Percentiles rank a stretch among this genome's conserved stretches.
These are phyloP conservation scores for Globisporangium nodosum DNA, from an alignment of 352 stramenopile genomes.

Conservation along the genomic window DNA sequence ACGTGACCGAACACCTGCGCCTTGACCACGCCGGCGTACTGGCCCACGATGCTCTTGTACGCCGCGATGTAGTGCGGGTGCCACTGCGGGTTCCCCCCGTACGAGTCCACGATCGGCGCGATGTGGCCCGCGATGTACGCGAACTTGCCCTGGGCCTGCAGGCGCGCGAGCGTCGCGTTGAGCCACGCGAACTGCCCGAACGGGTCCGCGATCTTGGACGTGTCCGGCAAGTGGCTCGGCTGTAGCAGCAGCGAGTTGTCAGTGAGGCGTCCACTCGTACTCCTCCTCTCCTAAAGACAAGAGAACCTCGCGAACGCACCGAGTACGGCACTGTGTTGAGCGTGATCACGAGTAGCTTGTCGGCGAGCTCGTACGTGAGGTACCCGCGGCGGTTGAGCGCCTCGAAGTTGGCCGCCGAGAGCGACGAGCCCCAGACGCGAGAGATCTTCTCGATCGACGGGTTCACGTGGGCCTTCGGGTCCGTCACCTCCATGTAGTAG, in stretches of 20 bases:
- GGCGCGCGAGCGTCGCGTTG: constrained; percentile 56
- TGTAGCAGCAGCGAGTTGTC: constrained; percentile 12
- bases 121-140: constrained; percentile 92
- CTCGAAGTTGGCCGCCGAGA: constrained; percentile 49
- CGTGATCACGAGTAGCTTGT: constrained; percentile 62
- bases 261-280: no score
- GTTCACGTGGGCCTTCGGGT: constrained; percentile 43
- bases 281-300: no score
- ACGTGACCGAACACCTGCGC: constrained; percentile 90
- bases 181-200: constrained; percentile 91
- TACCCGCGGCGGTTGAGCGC: constrained; percentile 56
- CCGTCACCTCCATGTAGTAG: constrained; percentile 75
- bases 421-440: constrained; percentile 39
- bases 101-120: constrained; percentile 86
- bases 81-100: constrained; percentile 78
- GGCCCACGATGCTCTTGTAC: constrained; percentile 72
- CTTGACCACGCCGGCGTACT: constrained; percentile 66
- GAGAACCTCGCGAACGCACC: constrained; percentile 20
- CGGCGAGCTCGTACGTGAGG: constrained; percentile 54
- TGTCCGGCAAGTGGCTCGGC: constrained; percentile 73
- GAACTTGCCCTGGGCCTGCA: constrained; percentile 36
- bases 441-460: constrained; percentile 55
- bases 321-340: constrained; percentile 83
- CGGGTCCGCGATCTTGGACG: constrained; percentile 61
- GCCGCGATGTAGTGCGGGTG: constrained; percentile 75